Evolutionary conservation across 176 grass and related monocot genomes (phyloP).

Genomic region (Triticum timopheevii): DNA sequence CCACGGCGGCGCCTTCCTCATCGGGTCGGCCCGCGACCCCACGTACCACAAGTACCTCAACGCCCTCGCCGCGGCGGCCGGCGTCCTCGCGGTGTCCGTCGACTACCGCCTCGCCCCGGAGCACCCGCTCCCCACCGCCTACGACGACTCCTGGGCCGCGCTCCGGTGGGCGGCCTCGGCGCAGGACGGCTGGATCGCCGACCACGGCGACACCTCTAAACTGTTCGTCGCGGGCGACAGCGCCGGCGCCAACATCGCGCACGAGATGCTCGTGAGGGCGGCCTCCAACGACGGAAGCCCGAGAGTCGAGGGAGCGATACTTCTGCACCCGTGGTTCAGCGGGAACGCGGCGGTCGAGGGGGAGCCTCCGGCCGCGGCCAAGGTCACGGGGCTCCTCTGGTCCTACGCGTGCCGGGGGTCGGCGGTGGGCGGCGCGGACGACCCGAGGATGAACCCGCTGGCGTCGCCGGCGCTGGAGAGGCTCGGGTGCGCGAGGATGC

Average conservation of each 20-base stretch:
- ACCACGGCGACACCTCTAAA: slow-evolving; percentile 40
- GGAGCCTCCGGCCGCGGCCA: background rate
- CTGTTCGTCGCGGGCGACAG: slow-evolving; percentile 78
- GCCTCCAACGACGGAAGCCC: background rate
- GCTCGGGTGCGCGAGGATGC: slow-evolving; percentile 47
- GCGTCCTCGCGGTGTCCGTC: slow-evolving; percentile 35
- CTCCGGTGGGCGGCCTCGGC: slow-evolving; percentile 45
- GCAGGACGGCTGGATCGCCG: slow-evolving; percentile 41
- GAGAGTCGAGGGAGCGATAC: slow-evolving; percentile 36
- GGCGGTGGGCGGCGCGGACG: slow-evolving; percentile 38
- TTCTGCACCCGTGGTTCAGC: slow-evolving; percentile 59
- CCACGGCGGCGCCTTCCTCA: slow-evolving; percentile 46
- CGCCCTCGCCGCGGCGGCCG: slow-evolving; percentile 29
- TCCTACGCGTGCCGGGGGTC: slow-evolving; percentile 34
- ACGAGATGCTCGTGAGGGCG: slow-evolving; percentile 48
- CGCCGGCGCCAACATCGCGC: slow-evolving; percentile 75
- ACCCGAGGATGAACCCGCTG: slow-evolving; percentile 55
- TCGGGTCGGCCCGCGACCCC: slow-evolving; percentile 39
- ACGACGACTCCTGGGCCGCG: slow-evolving; percentile 40
- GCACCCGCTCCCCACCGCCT: slow-evolving; percentile 55
- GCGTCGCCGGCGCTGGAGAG: slow-evolving; percentile 15
- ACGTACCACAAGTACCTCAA: slow-evolving; percentile 41
- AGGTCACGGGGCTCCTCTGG: slow-evolving; percentile 24
- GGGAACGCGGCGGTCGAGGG: slow-evolving; percentile 31
- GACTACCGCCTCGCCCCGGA: slow-evolving; percentile 55